These are phyloP conservation scores for Dillenia suffruticosa DNA, from an alignment of 164 flowering plant species.

Conservation along the genomic window DNA sequence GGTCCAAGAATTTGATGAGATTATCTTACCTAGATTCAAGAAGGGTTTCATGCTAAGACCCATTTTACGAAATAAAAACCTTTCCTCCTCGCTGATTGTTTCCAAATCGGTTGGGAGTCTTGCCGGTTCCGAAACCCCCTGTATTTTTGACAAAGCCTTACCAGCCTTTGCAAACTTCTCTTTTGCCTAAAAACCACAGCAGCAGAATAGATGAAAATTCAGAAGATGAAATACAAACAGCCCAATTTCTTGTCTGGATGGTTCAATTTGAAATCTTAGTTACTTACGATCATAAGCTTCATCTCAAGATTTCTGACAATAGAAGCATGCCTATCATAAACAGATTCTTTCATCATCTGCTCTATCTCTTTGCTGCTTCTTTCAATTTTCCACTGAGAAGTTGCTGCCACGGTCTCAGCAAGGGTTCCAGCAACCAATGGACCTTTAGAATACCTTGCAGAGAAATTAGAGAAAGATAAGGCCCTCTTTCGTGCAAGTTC, in stretches of 20 bases:
- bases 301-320: constrained; percentile 55
- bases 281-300: constrained; percentile 63
- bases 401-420: constrained; percentile 78
- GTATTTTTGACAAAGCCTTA: constrained; percentile 63
- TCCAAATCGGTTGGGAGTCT: constrained; percentile 81
- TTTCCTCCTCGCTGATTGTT: constrained; percentile 81
- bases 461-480: constrained; percentile 25
- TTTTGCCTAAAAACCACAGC: constrained; percentile 44
- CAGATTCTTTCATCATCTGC: constrained; percentile 58
- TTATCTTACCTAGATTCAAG: constrained; percentile 67
- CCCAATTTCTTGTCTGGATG: not conserved
- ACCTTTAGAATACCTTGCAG: constrained; percentile 28
- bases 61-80: constrained; percentile 74
- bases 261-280: constrained; percentile 1
- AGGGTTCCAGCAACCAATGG: constrained; percentile 88
- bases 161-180: constrained; percentile 65
- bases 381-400: constrained; percentile 67
- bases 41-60: constrained; percentile 91
- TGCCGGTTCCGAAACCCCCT: constrained; percentile 51
- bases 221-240: not conserved
- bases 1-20: not conserved
- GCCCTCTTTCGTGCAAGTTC: constrained; percentile 61
- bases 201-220: not conserved
- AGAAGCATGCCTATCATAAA: constrained; percentile 54
- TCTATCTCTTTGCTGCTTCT: constrained; percentile 49